Evolutionary conservation across 1,284 basidiomycete genomes (phyloP), one percentile per base, ranked within the genome.

Genomic region (Veloboletus limbatus): DNA sequence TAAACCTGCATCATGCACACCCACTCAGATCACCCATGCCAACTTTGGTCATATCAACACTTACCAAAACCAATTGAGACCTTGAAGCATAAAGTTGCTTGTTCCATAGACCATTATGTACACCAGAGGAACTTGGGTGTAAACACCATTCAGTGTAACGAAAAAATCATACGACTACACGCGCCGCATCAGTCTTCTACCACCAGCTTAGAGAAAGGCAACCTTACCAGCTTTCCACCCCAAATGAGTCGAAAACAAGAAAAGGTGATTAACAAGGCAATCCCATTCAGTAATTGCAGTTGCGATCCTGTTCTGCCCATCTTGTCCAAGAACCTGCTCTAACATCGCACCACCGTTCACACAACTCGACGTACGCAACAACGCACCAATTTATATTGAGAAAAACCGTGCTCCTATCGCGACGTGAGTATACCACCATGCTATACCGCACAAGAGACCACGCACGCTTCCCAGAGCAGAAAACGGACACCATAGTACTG

Each of bases 381-480:
- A 46, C 59, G 50, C 48, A 85, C 85, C 85, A 87, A 53, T 89
- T 85, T 48, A 83, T 77, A 58, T 90, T 85, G 48, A 90, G 69
- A 66, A 90, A 88, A 45, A 88, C 75, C 0, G 88, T 90, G 72
- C 82, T 85, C 65, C 81, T 82, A 49, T n/a, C 17, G 6, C 17
- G 40, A 38, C 16, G 27, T 55, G 30, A 54, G 45, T 51, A 21
- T 53, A 24, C 8, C 35, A 20, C 36, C 45, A 26, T 38, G 43
- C 22, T 10, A 38, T 3, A 36, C 36, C 24, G 18, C 22, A 42
- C 34, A 45, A 43, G 17, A 13, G 9, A 33, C 35, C 21, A 70
- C 78, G 47, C 63, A 85, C 77, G 78, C 68, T 66, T 88, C 86
- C 88, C 87, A 90, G 17, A 89, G 69, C 33, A 90, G 67, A 66